Percentiles rank a stretch among this genome's conserved stretches.
Evolutionary conservation across 768 basidiomycete species (phyloP).

Genomic region (Kwoniella botswanensis): DNA sequence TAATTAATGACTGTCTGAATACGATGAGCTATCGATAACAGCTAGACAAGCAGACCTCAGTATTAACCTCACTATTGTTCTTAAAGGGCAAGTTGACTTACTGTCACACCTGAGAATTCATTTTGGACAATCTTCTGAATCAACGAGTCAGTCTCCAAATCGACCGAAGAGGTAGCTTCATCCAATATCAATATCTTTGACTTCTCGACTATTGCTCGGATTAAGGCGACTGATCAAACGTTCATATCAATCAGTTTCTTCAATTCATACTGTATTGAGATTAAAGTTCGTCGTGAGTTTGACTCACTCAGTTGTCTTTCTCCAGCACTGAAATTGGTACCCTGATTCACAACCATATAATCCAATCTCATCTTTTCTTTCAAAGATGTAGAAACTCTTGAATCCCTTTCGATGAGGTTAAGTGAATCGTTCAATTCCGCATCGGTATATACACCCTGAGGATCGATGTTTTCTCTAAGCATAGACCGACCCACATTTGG

Average conservation of each 20-base stretch:
- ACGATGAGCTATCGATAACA: constrained; percentile 46
- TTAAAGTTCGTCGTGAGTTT: too few relatives aligned
- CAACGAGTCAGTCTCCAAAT: constrained; percentile 66
- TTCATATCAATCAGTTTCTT: neutral
- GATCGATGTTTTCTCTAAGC: constrained; percentile 63
- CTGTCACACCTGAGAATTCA: constrained; percentile 61
- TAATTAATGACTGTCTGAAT: constrained; percentile 55
- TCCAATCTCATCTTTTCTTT: constrained; percentile 71
- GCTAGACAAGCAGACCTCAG: constrained; percentile 13
- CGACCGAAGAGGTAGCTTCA: constrained; percentile 60
- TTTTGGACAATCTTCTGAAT: constrained; percentile 71
- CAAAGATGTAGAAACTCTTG: constrained; percentile 57
- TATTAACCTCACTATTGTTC: neutral
- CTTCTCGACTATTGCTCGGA: constrained; percentile 68
- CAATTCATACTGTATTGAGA: too few relatives aligned
- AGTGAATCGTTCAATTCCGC: constrained; percentile 69
- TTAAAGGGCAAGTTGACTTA: constrained; percentile 13
- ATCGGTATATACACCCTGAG: constrained; percentile 64
- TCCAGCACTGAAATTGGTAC: constrained; percentile 69
- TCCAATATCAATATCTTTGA: constrained; percentile 68
- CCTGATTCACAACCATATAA: constrained; percentile 69
- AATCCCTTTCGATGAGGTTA: constrained; percentile 64
- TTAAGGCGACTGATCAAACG: constrained; percentile 61
- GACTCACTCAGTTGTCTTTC: constrained; percentile 65
- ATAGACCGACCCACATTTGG: neutral